Evolutionary conservation across 768 basidiomycete species (phyloP), one percentile per base, ranked within the genome.

Genomic region (Phlebiopsis flavidoalba): DNA sequence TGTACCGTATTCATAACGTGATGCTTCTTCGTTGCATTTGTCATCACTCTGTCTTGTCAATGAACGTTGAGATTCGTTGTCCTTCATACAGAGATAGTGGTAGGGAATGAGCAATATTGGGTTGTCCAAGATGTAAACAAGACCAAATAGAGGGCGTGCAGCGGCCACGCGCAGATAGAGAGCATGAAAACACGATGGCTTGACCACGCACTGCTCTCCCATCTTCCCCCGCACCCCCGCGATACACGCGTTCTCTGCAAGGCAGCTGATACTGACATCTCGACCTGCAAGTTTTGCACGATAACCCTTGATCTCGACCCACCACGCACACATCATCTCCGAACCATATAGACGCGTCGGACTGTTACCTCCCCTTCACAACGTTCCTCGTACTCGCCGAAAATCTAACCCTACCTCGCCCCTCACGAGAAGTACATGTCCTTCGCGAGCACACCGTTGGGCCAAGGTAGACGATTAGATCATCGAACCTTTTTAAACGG

Each of bases 401-500:
- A 43, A 40, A 17, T 47, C 33, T 11, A 54, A 76, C 75, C 26
- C 5, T 53, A 33, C 51, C 36, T n/a, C 26, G 46, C 37, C n/a
- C 17, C 24, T 50, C 21, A 61, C 56, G 59, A 59, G 62, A 63
- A 67, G 71, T 80, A 79, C 81, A 93, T 93, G 90, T 91, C 89
- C 75, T 93, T 93, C 85, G 81, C 88, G 72, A 82, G 85, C 73
- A 91, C 90, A 72, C 88, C 90, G 60, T 76, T 91, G 66, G 87
- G 86, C 76, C 87, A 90, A 85, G 87, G 86, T 79, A 88, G 89
- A 82, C 86, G 90, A 77, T 84, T 91, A 72, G 89, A 91, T 82
- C 89, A 87, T 72, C 77, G 79, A 72, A 80, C 88, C 54, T 91
- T 93, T 70, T 83, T 90, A 72, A 89, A 88, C 69, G 71, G 26